Evolutionary conservation across 176 grass and related monocot species (phyloP), one percentile per base, ranked within the genome.

Genomic region (Thalia dealbata): DNA sequence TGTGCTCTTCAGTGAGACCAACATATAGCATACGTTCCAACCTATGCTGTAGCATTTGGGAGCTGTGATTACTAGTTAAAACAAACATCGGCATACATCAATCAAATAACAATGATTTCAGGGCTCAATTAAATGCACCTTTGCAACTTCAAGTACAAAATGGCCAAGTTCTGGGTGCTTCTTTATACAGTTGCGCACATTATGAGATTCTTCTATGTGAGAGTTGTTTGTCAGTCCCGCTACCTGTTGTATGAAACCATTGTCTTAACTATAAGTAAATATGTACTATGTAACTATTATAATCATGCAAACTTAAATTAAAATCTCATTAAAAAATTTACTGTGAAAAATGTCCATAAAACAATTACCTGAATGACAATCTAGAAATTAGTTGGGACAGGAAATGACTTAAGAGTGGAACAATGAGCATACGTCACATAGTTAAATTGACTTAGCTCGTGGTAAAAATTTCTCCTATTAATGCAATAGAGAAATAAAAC

Each of bases 221-320:
- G 95, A 99, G 73, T 93, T 99, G 78, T 99, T 95, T 54, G 90
- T 99, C 77, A 99, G 56, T 67, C 95, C 95, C 50, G 95, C 83
- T 70, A 99, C 78, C 95, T 99, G 81, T 72, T 35, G 70, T 61
- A 27, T 23, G 43, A 71, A 30, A 29, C 3, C 13, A 30, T 23
- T 52, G 70, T 29, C 52, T 72, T 29, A 52, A 19, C 6, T 18
- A 19, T 38, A 38, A 38, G 32, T 38, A 38, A 38, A 38, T 38
- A 38, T 38, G 43, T 21, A 13, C 16, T 19, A 22, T 23, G 44
- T 44, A 14, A 68, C 35, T 43, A 19, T 1, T 4, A 43, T 42
- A 18, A 19, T 11, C 65, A 43, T 44, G 8, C 1, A 48, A 63
- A 12, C 10, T 58, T 7, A 63, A 10, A 63, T 28, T 29, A 63